Conservation (phyloP, 2,329 filamentous ascomycete genomes). For the Talaromyces islandicus region DNA sequence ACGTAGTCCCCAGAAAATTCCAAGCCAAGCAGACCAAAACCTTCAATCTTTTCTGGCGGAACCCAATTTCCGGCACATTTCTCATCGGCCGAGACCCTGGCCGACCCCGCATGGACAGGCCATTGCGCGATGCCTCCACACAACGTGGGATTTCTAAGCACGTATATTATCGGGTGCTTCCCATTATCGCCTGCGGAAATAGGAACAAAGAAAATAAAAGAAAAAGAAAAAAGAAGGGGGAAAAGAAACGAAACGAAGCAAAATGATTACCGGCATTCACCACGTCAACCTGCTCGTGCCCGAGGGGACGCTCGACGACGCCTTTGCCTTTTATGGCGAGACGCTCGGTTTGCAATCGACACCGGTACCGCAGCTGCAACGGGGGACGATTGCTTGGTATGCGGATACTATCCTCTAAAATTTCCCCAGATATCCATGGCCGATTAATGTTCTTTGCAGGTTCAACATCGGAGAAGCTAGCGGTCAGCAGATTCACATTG, state of each 20-base stretch:
- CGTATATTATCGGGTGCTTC: not conserved
- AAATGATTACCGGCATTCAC: conserved; percentile 50
- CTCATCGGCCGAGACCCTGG: not conserved
- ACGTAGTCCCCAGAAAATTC: not conserved
- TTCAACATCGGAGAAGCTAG: conserved; percentile 51
- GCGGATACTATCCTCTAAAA: conserved; percentile 5
- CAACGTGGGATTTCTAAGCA: not conserved
- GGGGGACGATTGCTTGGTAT: conserved; percentile 50
- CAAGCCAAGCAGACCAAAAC: too few species aligned
- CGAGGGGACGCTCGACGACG: conserved; percentile 44
- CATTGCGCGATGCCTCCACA: not conserved
- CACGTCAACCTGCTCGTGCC: conserved; percentile 58
- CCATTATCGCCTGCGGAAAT: not conserved
- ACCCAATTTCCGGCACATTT: not conserved
- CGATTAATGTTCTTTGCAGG: conserved; percentile 21
- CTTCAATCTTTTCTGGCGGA: not conserved
- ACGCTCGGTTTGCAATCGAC: conserved; percentile 51
- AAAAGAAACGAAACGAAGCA: not conserved
- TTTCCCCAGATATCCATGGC: not conserved
- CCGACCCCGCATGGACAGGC: not conserved
- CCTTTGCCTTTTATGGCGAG: conserved; percentile 49
- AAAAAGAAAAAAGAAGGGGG: not conserved
- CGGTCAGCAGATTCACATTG: conserved; percentile 54
- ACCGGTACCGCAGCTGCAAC: conserved; percentile 49
- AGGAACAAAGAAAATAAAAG: too few species aligned